A percentile compares a stretch with the other conserved stretches of the same genome.
These are phyloP conservation scores for Rhodotorula sphaerocarpa DNA, from an alignment of 768 basidiomycete genomes.

Conservation along the genomic window DNA sequence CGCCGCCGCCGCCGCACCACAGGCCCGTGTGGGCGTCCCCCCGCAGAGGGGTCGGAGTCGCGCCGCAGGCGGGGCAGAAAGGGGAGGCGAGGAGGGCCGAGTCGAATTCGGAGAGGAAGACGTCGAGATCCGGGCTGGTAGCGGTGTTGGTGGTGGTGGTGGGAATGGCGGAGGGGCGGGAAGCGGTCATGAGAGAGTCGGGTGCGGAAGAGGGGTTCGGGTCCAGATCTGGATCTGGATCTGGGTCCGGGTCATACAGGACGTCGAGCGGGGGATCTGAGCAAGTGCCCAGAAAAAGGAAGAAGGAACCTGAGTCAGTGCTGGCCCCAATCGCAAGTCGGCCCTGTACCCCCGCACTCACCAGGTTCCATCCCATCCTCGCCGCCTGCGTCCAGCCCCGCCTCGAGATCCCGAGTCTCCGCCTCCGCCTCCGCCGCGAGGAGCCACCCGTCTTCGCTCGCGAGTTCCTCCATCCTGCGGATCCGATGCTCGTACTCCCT, in stretches of 20 bases:
- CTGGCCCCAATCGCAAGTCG: too few relatives aligned
- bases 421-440: background rate
- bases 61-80: constrained; percentile 1
- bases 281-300: background rate
- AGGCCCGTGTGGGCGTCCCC: accelerated
- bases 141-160: background rate
- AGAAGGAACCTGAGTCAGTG: background rate
- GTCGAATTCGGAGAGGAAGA: background rate
- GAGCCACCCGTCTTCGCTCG: background rate
- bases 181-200: too few relatives aligned
- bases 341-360: background rate
- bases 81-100: background rate
- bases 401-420: background rate
- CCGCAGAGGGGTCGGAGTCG: background rate
- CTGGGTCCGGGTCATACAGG: background rate
- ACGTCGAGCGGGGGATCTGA: constrained; percentile 22
- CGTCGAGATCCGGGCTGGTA: background rate
- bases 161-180: background rate
- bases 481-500: constrained; percentile 7
- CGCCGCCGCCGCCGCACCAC: background rate
- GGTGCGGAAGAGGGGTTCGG: background rate
- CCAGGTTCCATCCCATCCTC: constrained; percentile 1
- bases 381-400: too few relatives aligned
- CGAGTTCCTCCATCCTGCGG: background rate
- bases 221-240: background rate